Evolutionary conservation across 306 rosid genomes (phyloP).

Genomic region (Quercus berberidifolia): DNA sequence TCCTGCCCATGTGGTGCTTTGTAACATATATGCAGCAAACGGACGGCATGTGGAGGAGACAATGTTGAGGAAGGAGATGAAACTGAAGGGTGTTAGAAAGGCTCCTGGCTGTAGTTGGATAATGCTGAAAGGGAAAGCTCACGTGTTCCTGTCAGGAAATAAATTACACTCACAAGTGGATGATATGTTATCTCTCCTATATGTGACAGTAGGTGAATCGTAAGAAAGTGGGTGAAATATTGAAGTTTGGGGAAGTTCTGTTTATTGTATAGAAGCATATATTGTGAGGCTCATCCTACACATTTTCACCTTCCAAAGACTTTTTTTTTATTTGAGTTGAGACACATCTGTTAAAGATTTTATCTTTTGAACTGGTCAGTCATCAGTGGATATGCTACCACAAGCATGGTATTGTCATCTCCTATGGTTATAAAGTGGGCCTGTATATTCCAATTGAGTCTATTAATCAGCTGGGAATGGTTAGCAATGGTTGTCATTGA

Average conservation of each 20-base stretch:
- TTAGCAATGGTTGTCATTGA: background rate
- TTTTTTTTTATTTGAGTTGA: background rate
- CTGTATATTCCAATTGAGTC: background rate
- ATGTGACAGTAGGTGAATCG: slow-evolving; percentile 7
- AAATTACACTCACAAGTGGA: slow-evolving; percentile 28
- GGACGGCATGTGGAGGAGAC: slow-evolving; percentile 43
- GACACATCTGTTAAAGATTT: background rate
- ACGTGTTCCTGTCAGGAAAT: slow-evolving; percentile 50
- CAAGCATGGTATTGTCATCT: background rate
- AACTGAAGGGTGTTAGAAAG: slow-evolving; percentile 62
- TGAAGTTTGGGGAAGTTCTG: background rate
- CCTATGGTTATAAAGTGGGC: background rate
- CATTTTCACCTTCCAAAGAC: background rate
- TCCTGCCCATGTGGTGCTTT: slow-evolving; percentile 59
- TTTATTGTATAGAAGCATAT: background rate
- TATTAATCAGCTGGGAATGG: background rate
- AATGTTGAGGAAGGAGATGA: slow-evolving; percentile 64
- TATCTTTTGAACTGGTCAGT: background rate
- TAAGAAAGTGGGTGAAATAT: background rate
- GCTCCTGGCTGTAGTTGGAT: slow-evolving; percentile 82
- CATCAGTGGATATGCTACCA: background rate
- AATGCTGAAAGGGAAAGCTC: slow-evolving; percentile 42
- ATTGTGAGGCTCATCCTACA: background rate
- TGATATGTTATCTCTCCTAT: slow-evolving; percentile 25
- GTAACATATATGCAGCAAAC: slow-evolving; percentile 63